Percentiles rank a stretch among this genome's conserved stretches.
These are phyloP conservation scores for Arthrobotrys iridis DNA, from an alignment of 2,329 filamentous ascomycete species.

Conservation along the genomic window DNA sequence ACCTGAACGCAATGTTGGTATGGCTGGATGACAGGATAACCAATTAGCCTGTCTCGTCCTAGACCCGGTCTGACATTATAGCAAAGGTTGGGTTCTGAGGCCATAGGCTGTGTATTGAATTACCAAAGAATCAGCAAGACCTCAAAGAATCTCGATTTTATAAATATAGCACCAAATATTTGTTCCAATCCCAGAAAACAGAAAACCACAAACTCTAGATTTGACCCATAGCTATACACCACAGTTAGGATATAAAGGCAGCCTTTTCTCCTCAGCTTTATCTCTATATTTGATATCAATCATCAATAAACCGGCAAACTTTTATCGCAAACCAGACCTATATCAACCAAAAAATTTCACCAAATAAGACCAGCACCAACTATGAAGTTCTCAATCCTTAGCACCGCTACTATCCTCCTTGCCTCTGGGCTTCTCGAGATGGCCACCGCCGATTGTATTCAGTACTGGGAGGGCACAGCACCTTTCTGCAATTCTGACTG, in stretches of 20 bases:
- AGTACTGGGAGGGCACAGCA: slow-evolving; percentile 45
- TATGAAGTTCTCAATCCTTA: slow-evolving; percentile 37
- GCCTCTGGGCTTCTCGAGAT: slow-evolving; percentile 22
- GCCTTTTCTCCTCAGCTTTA: background rate
- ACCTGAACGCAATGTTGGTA: background rate
- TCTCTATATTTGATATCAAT: background rate
- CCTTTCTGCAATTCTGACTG: slow-evolving; percentile 36
- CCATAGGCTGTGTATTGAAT: too few relatives aligned
- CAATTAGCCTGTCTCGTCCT: too few relatives aligned
- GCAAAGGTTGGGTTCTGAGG: too few relatives aligned
- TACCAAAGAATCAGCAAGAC: too few relatives aligned
- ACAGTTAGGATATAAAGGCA: too few relatives aligned
- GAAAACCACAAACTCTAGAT: background rate
- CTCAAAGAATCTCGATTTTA: background rate
- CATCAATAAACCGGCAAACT: too few relatives aligned
- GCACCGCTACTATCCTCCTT: slow-evolving; percentile 2
- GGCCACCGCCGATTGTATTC: slow-evolving; percentile 18
- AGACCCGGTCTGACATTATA: too few relatives aligned
- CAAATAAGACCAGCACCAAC: background rate
- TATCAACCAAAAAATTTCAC: too few relatives aligned
- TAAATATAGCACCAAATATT: background rate
- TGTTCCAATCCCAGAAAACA: background rate
- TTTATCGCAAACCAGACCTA: too few relatives aligned
- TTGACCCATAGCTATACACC: background rate
- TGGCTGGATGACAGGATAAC: background rate